Base-by-base conservation (phyloP, 176 grass and related monocot species). In the Cenchrus americanus region DNA sequence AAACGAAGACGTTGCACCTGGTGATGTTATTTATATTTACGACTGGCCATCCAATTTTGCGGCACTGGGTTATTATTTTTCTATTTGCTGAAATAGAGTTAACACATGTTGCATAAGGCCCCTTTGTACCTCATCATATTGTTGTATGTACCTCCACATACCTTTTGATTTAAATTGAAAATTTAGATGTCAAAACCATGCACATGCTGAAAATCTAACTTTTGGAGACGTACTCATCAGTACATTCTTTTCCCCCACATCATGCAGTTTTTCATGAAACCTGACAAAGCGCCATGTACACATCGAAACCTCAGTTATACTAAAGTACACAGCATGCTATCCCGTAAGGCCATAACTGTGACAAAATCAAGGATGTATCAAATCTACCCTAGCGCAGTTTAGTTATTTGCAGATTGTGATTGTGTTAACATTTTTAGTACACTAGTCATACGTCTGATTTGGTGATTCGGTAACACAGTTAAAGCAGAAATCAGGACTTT, bases 121-220 rank as follows among this genome's bases (percentile, higher is more conserved):
- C 2, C 11, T 26, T 12, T 6, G 46, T 57, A 70, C 78, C 54
- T 46, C 10, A 8, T 64, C 70, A 47, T 47, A 21, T 57, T 64
- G 43, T 71, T 71, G 63, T 62, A 63, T 58, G 68, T 37, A 55
- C 55, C 23, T 43, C 41, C 22, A 47, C 22, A 14, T 42, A 51
- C 15, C 32, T 63, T 48, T 65, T 1, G 21, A 42, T 43, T 81
- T 21, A 53, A 85, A 55, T 48, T 37, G 57, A 26, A 37, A 12
- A 67, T 40, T 55, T 34, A 15, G 30, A 70, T 71, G 37, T 48
- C 9, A 44, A 54, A 89, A 81, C 53, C 10, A 85, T 40, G 22
- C 43, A 69, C n/a, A 37, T 69, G 27, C 27, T 30, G 27, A 30
- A 30, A 65, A 5, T 53, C 14, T 51, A 80, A 68, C 8, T 69